Conservation (phyloP, 805 yeast species). For the Ogataea thermomethanolica region DNA sequence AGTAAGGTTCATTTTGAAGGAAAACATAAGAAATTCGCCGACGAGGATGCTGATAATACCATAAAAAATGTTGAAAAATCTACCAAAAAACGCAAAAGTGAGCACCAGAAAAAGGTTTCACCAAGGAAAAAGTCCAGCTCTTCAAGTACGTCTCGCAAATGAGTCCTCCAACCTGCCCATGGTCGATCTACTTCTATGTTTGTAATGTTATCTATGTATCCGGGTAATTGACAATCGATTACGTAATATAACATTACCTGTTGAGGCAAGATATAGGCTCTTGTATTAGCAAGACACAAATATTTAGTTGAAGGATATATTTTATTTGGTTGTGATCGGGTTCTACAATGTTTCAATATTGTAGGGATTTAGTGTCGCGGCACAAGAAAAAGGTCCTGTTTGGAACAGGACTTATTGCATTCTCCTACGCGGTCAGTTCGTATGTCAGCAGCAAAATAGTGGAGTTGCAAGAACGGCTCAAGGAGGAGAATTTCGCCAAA, state of each 20-base stretch:
- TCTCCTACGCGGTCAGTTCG: slow-evolving; percentile 41
- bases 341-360: slow-evolving; percentile 31
- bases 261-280: slow-evolving; percentile 21
- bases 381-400: slow-evolving; percentile 43
- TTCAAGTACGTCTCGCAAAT: not conserved
- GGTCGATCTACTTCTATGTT: not conserved
- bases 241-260: slow-evolving; percentile 11
- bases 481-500: slow-evolving; percentile 56
- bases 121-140: no score
- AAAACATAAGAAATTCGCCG: slow-evolving; percentile 47
- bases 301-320: not conserved
- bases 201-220: not conserved
- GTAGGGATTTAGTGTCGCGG: slow-evolving; percentile 38
- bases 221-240: slow-evolving; percentile 4
- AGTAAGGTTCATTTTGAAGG: slow-evolving; percentile 51
- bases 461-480: slow-evolving; percentile 48
- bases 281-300: slow-evolving; percentile 7
- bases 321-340: not conserved
- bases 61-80: not conserved
- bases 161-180: not conserved
- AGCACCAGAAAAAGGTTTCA: not conserved
- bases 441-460: slow-evolving; percentile 43
- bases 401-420: slow-evolving; percentile 43
- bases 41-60: slow-evolving; percentile 8
- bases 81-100: slow-evolving; percentile 2